phyloP scores from a whole-genome alignment of 2,329 filamentous ascomycete species.

The Fusarium chlamydosporum region DNA sequence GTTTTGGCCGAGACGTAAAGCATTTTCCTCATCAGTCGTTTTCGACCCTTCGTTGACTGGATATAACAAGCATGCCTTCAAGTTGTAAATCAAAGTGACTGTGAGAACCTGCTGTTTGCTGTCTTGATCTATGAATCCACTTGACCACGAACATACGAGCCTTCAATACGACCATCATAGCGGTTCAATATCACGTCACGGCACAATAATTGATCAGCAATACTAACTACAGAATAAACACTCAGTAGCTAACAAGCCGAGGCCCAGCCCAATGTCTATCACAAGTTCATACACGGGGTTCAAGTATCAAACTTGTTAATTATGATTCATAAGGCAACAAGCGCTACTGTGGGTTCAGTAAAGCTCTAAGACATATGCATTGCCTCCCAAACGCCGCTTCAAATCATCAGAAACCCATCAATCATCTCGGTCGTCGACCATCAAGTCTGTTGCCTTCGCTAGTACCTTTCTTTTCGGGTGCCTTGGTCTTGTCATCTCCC shows the following conservation, averaged over 20 bases:
- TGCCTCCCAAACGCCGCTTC: constrained; percentile 47
- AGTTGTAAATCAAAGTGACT: neutral
- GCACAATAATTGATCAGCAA: neutral
- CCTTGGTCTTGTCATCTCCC: constrained; percentile 62
- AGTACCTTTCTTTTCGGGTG: constrained; percentile 62
- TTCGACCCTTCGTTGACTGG: neutral
- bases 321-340: neutral
- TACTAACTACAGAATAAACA: neutral
- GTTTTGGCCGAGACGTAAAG: too few species aligned
- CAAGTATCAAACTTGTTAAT: neutral
- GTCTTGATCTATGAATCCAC: neutral
- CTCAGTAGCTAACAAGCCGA: neutral
- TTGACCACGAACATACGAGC: neutral
- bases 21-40: neutral
- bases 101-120: neutral
- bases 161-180: neutral
- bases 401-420: constrained; percentile 13
- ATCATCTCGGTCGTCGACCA: constrained; percentile 56
- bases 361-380: constrained; percentile 31
- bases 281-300: neutral
- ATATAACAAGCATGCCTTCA: neutral
- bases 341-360: constrained; percentile 13
- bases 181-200: neutral
- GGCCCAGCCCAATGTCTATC: neutral
- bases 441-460: constrained; percentile 62